These are phyloP conservation scores for Leptosphaerulina australis DNA, from an alignment of 2,329 filamentous ascomycete genomes.

Conservation along the genomic window DNA sequence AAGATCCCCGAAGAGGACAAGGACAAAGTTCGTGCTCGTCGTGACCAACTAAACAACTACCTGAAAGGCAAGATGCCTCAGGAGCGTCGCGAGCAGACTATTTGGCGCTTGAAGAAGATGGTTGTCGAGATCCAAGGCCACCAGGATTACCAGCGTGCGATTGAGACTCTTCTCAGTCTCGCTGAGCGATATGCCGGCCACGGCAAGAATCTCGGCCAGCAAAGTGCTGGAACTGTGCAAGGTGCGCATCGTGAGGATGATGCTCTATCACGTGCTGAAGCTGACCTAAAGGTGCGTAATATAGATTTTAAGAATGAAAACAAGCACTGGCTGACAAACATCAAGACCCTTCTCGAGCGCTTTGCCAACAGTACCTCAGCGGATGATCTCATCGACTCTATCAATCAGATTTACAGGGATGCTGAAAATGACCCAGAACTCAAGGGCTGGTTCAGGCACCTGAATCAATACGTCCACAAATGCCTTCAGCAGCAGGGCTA, in stretches of 20 bases:
- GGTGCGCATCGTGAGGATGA: constrained; percentile 71
- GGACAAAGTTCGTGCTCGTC: constrained; percentile 49
- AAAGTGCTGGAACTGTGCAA: constrained; percentile 72
- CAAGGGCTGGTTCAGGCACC: constrained; percentile 82
- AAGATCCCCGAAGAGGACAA: constrained; percentile 69
- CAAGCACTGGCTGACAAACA: constrained; percentile 57
- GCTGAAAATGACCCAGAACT: constrained; percentile 87
- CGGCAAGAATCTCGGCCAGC: constrained; percentile 67
- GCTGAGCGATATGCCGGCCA: constrained; percentile 86
- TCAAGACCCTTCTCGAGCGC: constrained; percentile 83
- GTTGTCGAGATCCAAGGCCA: constrained; percentile 95
- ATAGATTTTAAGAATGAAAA: constrained; percentile 48
- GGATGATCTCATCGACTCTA: constrained; percentile 82
- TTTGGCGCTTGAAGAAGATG: constrained; percentile 98
- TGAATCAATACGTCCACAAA: constrained; percentile 79
- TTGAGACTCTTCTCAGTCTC: constrained; percentile 81
- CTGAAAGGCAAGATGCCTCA: constrained; percentile 84
- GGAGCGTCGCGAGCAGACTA: constrained; percentile 88
- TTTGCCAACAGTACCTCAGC: constrained; percentile 94
- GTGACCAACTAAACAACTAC: constrained; percentile 70
- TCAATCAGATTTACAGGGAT: constrained; percentile 84
- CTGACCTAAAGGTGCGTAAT: constrained; percentile 72
- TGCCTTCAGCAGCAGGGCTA: constrained; percentile 89
- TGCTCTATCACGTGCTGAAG: constrained; percentile 72
- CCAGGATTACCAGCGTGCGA: constrained; percentile 89